These are phyloP conservation scores for Iberis pinnata DNA, from an alignment of 345 rosid genomes.

Conservation along the genomic window DNA sequence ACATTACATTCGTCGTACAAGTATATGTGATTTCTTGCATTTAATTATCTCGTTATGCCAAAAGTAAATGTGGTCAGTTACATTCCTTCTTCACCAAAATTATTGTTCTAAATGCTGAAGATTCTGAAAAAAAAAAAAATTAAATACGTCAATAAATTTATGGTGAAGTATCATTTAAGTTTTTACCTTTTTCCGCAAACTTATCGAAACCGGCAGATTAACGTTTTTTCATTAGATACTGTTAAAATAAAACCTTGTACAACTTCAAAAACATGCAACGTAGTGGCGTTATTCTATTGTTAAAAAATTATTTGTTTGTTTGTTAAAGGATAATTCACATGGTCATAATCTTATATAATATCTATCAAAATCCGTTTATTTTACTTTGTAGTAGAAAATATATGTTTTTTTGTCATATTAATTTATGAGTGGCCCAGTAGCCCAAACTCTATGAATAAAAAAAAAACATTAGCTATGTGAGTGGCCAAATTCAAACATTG, in stretches of 20 bases:
- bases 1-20: too few species aligned
- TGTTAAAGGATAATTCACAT: background rate
- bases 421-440: too few species aligned
- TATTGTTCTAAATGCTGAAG: too few species aligned
- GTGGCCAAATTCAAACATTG: too few species aligned
- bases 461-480: too few species aligned
- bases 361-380: background rate
- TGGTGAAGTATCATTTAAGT: background rate
- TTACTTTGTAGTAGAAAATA: background rate
- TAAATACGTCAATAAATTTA: too few species aligned
- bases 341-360: background rate
- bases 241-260: background rate
- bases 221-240: conserved; percentile 8
- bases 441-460: too few species aligned
- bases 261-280: background rate
- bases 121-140: too few species aligned
- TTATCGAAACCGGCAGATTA: background rate
- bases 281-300: background rate
- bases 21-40: too few species aligned
- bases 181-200: background rate
- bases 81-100: too few species aligned
- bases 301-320: background rate
- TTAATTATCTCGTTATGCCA: too few species aligned
- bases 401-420: background rate
- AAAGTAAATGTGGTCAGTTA: too few species aligned